Base-by-base conservation (phyloP, 1,284 basidiomycete species). In the Cryptococcus neoformans region DNA sequence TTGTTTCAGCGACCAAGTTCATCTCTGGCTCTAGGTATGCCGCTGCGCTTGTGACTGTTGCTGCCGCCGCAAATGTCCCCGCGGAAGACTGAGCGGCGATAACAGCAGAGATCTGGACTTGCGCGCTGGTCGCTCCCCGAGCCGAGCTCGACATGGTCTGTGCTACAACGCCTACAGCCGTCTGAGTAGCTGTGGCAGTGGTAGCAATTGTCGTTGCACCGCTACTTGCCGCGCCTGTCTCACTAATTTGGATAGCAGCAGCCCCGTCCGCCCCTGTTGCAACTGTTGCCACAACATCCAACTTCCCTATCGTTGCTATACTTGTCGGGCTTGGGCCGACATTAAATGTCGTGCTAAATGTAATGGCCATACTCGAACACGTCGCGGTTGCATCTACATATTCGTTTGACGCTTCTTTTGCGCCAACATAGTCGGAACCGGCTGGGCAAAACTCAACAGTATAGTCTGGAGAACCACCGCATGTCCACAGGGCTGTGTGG, bases 391-490 rank as follows among this genome's bases (percentile, higher is more conserved):
- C 67, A 44, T 59, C 50, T 12, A 58, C 54, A 42, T 67, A 70
- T 48, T 68, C 53, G 38, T 59, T 55, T 16, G 60, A 66, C 10
- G 68, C 48, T 14, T 28, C 52, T n/a, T 34, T 42, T 14, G 59
- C 5, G 21, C 68, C 65, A 8, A 68, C 62, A 49, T 65, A 64
- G 51, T 65, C 63, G 9, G 59, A 53, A 6, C 54, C 42, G 16
- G 54, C 51, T 10, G 70, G 68, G 40, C 70, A 73, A 56, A 73
- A 72, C 38, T 66, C 66, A 55, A 71, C 59, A 11, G 57, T 62
- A 55, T 72, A 72, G 59, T 69, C 64, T 12, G 68, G 37, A 10
- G 35, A 36, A 28, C 52, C 28, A 35, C 58, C 51, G 40, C 69
- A 73, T 4, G 56, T 60, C 53, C 58, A 64, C 5, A 70, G 54